Evolutionary conservation across 345 rosid genomes (phyloP), one percentile per base, ranked within the genome.

Genomic region (Boechera retrofracta): DNA sequence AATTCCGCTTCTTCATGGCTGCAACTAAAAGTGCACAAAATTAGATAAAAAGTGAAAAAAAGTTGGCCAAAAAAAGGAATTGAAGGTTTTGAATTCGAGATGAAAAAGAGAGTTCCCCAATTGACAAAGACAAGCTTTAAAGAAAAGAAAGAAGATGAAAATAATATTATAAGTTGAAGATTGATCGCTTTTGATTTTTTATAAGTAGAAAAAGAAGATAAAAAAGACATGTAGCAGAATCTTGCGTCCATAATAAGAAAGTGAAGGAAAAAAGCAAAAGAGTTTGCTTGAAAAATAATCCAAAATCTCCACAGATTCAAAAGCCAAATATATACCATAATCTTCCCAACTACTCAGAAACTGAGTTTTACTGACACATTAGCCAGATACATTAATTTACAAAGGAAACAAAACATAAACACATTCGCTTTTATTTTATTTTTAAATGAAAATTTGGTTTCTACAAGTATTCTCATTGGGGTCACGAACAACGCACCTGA

Each of bases 1-100:
- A 39, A 81, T 73, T 81, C 74, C 89, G 83, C 77, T 91, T 94
- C 88, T 90, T 91, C 98, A 91, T 87, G 64, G 92, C 98, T 94
- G 91, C 38, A 68, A 78, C 73, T 56, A 6, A 72, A 82, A 81
- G 82, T 76, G 29, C 13, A 69, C 59, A 78, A 56, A 55, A 51
- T 15, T 47, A 49, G 69, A 13, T 39, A 39, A 39, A 8, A 39
- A 39, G 42, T 29, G 32, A 6, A 32, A 16, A 60, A 63, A 21
- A 13, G 48, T 48, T 29, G 16, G 44, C 13, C 53, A 18, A 49
- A 7, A 36, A 59, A 38, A 35, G 35, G 12, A 42, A 7, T 0
- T n/a, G 49, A 39, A 62, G 41, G 49, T 79, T 82, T 73, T 54
- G 33, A 74, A 59, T 72, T 82, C 78, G 65, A 29, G 61, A 10